Conservation (phyloP, 768 basidiomycete species). For the Suillus placidus region DNA sequence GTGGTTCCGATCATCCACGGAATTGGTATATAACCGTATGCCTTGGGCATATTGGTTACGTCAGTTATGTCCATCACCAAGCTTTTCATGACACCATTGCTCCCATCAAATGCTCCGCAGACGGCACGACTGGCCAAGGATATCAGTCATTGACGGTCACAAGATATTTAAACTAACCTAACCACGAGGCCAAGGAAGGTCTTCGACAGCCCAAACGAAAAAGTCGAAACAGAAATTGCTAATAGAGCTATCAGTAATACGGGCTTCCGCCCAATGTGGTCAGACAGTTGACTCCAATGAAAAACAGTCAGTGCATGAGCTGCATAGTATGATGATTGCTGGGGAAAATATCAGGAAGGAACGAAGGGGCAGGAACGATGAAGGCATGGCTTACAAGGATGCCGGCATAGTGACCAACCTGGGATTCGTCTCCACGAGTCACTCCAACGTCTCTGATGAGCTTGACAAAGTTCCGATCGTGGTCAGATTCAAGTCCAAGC, state of each 20-base stretch:
- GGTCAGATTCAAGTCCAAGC: neutral
- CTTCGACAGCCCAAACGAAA: slow-evolving; percentile 49
- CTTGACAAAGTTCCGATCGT: slow-evolving; percentile 12
- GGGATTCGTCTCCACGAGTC: slow-evolving; percentile 47
- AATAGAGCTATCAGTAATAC: slow-evolving; percentile 47
- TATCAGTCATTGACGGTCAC: neutral
- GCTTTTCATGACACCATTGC: slow-evolving; percentile 50
- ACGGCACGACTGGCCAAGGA: slow-evolving; percentile 40
- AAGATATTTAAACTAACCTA: slow-evolving; percentile 31
- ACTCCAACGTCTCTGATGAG: slow-evolving; percentile 35
- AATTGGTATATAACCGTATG: slow-evolving; percentile 62
- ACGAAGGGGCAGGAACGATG: slow-evolving; percentile 33
- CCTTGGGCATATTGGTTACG: slow-evolving; percentile 32
- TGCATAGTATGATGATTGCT: slow-evolving; percentile 53
- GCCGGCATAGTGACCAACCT: slow-evolving; percentile 51
- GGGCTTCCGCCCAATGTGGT: slow-evolving; percentile 50
- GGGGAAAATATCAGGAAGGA: neutral
- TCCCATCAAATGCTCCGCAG: slow-evolving; percentile 55
- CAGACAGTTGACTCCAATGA: slow-evolving; percentile 53
- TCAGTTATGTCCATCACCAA: slow-evolving; percentile 46
- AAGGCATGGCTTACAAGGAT: slow-evolving; percentile 41
- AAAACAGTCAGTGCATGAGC: slow-evolving; percentile 49
- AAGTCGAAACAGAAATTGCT: slow-evolving; percentile 48
- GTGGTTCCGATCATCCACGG: slow-evolving; percentile 45
- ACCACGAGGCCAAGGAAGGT: slow-evolving; percentile 46